Evolutionary conservation across 768 basidiomycete species (phyloP).

Genomic region (Calocybe cyanea): DNA sequence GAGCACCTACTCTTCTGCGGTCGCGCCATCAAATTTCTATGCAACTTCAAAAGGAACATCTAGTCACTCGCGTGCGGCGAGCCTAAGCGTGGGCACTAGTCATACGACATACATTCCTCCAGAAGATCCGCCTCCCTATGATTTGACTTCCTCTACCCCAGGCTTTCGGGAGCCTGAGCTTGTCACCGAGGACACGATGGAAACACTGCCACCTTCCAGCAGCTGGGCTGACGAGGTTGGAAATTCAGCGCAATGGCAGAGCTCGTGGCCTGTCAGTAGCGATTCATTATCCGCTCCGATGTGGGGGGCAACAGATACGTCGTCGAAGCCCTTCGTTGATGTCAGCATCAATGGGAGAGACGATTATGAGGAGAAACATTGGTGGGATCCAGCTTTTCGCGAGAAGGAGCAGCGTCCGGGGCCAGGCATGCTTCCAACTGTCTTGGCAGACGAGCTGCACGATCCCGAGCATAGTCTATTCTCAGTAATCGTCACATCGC

Average conservation of each 20-base stretch:
- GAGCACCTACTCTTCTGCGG: slow-evolving; percentile 18
- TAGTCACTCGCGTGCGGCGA: slow-evolving; percentile 33
- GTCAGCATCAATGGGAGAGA: slow-evolving; percentile 58
- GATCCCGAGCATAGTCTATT: slow-evolving; percentile 70
- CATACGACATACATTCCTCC: slow-evolving; percentile 38
- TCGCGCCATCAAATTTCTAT: slow-evolving; percentile 37
- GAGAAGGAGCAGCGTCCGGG: slow-evolving; percentile 54
- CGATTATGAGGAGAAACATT: slow-evolving; percentile 56
- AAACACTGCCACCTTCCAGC: slow-evolving; percentile 27
- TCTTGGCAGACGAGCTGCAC: slow-evolving; percentile 65
- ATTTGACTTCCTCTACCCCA: slow-evolving; percentile 23
- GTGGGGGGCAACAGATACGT: slow-evolving; percentile 14
- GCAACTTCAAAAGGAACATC: slow-evolving; percentile 30
- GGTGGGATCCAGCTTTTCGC: slow-evolving; percentile 62
- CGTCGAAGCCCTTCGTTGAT: slow-evolving; percentile 20
- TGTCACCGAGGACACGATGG: slow-evolving; percentile 37
- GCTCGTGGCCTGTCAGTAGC: background rate
- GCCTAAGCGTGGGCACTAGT: slow-evolving; percentile 37
- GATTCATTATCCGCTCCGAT: slow-evolving; percentile 3
- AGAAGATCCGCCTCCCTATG: slow-evolving; percentile 34
- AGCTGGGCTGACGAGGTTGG: slow-evolving; percentile 1
- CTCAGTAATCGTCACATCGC: slow-evolving; percentile 44
- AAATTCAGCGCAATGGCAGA: background rate
- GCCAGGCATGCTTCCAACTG: slow-evolving; percentile 63
- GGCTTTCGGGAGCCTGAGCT: slow-evolving; percentile 56